A percentile compares a stretch with the other conserved stretches of the same genome.
Conservation (phyloP, 2,329 filamentous ascomycete genomes). For the Aspergillus sp. region DNA sequence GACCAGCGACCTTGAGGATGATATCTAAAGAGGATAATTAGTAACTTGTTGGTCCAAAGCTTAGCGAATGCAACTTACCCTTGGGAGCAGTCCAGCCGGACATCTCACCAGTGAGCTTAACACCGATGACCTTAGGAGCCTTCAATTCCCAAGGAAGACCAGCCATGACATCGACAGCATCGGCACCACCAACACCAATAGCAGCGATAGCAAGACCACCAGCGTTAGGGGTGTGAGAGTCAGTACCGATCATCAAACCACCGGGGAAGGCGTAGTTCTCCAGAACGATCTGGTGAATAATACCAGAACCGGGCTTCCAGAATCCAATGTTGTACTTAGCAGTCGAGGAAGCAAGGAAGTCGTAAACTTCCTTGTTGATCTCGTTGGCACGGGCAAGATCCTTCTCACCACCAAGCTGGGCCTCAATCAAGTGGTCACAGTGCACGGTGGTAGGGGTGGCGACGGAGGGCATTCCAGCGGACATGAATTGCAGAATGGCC, state of each 20-base stretch:
- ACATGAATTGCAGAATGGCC: slow-evolving; percentile 99
- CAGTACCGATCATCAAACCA: slow-evolving; percentile 95
- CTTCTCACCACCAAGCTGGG: slow-evolving; percentile 87
- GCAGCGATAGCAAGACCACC: slow-evolving; percentile 93
- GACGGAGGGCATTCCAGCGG: slow-evolving; percentile 91
- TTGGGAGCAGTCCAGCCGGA: slow-evolving; percentile 93
- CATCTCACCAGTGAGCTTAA: slow-evolving; percentile 86
- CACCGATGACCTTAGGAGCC: slow-evolving; percentile 94
- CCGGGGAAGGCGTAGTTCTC: slow-evolving; percentile 99
- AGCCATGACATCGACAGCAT: slow-evolving; percentile 98
- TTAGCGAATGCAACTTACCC: slow-evolving; percentile 54
- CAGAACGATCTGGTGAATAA: slow-evolving; percentile 97
- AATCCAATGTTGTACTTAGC: slow-evolving; percentile 99
- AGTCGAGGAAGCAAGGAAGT: slow-evolving; percentile 90
- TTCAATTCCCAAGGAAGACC: slow-evolving; percentile 97
- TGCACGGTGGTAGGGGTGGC: slow-evolving; percentile 95
- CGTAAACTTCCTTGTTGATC: slow-evolving; percentile 99
- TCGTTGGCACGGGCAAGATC: slow-evolving; percentile 86
- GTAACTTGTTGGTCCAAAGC: not conserved
- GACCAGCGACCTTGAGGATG: slow-evolving; percentile 95
- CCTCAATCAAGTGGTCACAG: slow-evolving; percentile 99
- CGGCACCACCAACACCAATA: slow-evolving; percentile 96
- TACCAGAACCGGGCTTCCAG: slow-evolving; percentile 98
- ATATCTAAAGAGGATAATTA: slow-evolving; percentile 63
- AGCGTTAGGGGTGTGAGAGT: slow-evolving; percentile 96